Conservation (phyloP, 1,284 basidiomycete genomes). For the Marasmius oreades region DNA sequence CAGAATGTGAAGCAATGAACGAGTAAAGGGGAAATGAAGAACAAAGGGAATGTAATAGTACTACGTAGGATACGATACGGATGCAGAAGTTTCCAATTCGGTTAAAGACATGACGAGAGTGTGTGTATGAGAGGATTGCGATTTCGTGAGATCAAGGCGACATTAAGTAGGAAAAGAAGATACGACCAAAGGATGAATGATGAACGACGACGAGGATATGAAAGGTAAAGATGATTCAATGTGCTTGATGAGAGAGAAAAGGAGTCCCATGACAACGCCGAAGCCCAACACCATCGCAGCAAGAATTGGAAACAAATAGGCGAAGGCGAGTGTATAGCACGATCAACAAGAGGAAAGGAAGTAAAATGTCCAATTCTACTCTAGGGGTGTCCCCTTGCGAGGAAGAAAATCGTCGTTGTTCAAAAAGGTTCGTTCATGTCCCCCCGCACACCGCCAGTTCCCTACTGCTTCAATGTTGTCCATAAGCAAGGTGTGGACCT, state of each 20-base stretch:
- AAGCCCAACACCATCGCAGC: background rate
- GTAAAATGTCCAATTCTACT: background rate
- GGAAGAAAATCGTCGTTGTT: background rate
- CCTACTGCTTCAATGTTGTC: background rate
- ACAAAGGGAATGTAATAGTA: background rate
- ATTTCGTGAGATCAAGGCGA: background rate
- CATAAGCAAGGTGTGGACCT: slow-evolving; percentile 44
- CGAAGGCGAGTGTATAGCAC: background rate
- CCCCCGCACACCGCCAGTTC: background rate
- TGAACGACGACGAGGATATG: background rate
- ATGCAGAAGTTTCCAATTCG: background rate
- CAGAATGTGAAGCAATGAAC: no score
- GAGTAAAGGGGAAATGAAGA: background rate
- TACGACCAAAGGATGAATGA: background rate
- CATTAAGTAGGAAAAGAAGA: background rate
- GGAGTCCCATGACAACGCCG: no score
- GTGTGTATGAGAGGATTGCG: background rate
- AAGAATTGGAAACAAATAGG: background rate
- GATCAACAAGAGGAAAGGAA: background rate
- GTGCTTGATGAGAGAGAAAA: background rate
- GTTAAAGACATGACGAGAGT: background rate
- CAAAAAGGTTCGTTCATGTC: background rate
- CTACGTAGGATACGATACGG: background rate
- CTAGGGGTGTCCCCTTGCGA: background rate
- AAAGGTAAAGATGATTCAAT: background rate